Evolutionary conservation across 306 rosid genomes (phyloP).

Genomic region (Hippophae rhamnoides): DNA sequence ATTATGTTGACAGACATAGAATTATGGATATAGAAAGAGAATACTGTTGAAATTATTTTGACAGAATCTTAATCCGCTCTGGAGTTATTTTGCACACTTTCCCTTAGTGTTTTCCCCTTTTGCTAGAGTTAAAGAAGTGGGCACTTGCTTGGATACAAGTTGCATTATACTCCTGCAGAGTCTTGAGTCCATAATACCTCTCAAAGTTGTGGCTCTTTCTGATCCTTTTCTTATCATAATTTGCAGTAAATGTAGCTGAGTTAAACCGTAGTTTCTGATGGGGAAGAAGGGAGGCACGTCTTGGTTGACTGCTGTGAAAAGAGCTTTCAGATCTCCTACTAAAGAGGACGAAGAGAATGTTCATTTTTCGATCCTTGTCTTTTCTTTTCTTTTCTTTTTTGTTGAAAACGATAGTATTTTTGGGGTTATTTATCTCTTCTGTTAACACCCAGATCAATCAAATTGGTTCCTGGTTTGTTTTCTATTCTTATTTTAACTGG

Average conservation of each 20-base stretch:
- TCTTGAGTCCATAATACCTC: slow-evolving; percentile 1
- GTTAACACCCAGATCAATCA: background rate
- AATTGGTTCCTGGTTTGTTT: background rate
- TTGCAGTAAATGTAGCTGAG: slow-evolving; percentile 44
- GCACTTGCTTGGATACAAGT: too few species aligned
- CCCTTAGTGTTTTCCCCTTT: too few species aligned
- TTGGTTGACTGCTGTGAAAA: slow-evolving; percentile 95
- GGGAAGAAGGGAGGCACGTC: slow-evolving; percentile 88
- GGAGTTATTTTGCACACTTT: too few species aligned
- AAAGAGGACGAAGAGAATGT: slow-evolving; percentile 94
- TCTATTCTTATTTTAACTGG: background rate
- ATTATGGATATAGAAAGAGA: background rate
- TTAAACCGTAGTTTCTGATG: slow-evolving; percentile 49
- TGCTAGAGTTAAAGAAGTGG: too few species aligned
- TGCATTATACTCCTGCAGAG: background rate
- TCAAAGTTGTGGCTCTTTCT: slow-evolving; percentile 23
- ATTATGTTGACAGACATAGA: too few species aligned
- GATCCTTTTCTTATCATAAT: slow-evolving; percentile 3
- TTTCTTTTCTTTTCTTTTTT: too few species aligned
- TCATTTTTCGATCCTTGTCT: background rate
- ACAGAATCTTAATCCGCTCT: too few species aligned
- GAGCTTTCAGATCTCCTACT: slow-evolving; percentile 98
- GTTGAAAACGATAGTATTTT: background rate
- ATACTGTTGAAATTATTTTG: too few species aligned
- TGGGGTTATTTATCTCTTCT: background rate